Evolutionary conservation across 768 basidiomycete species (phyloP), one percentile per base, ranked within the genome.

Genomic region (Boletales sp.): DNA sequence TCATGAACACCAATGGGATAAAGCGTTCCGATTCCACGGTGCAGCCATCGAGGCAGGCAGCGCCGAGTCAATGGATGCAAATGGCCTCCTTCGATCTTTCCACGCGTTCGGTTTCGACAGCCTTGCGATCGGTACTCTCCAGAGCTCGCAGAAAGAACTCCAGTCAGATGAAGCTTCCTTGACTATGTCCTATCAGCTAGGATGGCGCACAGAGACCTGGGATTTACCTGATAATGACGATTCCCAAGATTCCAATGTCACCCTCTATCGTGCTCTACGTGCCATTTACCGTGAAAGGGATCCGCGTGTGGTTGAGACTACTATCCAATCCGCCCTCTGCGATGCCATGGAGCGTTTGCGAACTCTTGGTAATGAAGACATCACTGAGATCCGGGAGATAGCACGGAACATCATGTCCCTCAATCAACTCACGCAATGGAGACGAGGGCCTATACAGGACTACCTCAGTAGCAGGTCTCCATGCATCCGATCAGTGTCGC

Each of bases 121-220:
- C 32, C 80, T 97, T n/a, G 95, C 97, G 8, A 79, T 89, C 56
- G 74, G 77, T 21, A 77, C 87, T 7, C 69, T 87, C 13, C 79
- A 81, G 38, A 69, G 63, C 36, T 69, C 70, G 0, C 69, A 71
- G 13, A 67, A 70, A n/a, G 61, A 60, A 38, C 61, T 50, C 53
- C 69, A 41, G 27, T 59, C 57, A 37, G 61, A 52, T 47, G 62
- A 53, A 13, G 59, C 52, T 21, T 63, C 75, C 14, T 69, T 79
- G 0, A 71, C 74, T 39, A 77, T 89, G 73, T 79, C 74, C 31
- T 94, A 92, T 66, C 79, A 83, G 36, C 74, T 97, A 1, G 97
- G 89, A 14, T 98, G 97, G 97, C 79, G 94, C 40, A 95, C 94
- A 0, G 90, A 88, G 53, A 86, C 84, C 2, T 99, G 97, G 97